Evolutionary conservation across 108 stramenopile species (phyloP).

Genomic region (Cyclotella baltica): DNA sequence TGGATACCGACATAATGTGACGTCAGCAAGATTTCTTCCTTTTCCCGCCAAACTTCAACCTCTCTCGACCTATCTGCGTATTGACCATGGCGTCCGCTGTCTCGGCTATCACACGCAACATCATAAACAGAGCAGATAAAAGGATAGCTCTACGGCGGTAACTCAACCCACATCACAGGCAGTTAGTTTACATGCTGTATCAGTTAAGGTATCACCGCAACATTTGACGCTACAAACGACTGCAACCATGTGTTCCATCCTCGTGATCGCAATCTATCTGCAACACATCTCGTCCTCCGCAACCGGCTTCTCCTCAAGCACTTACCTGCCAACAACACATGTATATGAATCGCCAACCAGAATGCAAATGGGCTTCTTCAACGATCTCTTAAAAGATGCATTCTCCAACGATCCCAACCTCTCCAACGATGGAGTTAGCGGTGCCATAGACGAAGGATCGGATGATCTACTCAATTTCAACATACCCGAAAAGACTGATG

Average conservation of each 20-base stretch:
- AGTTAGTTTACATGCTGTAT: no score
- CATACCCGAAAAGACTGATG: constrained; percentile 53
- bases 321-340: neutral
- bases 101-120: neutral
- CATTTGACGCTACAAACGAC: no score
- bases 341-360: neutral
- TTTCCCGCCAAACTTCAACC: no score
- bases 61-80: no score
- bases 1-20: no score
- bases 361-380: constrained; percentile 62
- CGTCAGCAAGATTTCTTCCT: neutral
- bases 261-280: neutral
- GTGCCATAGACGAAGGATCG: constrained; percentile 58
- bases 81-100: no score
- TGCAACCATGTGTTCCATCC: no score
- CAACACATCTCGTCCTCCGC: neutral
- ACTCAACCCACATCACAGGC: no score
- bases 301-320: neutral
- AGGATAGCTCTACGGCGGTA: no score
- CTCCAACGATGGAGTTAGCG: constrained; percentile 50
- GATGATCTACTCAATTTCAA: constrained; percentile 35
- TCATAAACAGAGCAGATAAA: neutral
- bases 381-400: constrained; percentile 69
- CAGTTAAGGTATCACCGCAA: no score
- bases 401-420: constrained; percentile 74